Evolutionary conservation across 306 rosid species (phyloP), one percentile per base, ranked within the genome.

Genomic region (Quercus glauca): DNA sequence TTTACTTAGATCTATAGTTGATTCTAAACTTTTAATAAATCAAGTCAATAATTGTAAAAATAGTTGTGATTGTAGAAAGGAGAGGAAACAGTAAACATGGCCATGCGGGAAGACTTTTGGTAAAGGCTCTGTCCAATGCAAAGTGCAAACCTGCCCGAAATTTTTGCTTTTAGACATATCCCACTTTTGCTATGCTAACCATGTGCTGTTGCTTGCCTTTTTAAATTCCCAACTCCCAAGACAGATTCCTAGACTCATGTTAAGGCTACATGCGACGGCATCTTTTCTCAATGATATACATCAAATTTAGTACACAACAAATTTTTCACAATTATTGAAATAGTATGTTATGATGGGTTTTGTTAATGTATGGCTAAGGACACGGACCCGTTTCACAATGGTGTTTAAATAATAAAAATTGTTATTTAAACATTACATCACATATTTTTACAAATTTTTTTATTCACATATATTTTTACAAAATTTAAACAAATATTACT

Each of bases 381-480:
- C 8, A 33, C 2, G 1, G 6, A 1, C 1, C 1, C 0, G 37
- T 5, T 33, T 5, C 2, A 6, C 5, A 33, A 33, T 7, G 1
- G 37, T 1, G 1, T 4, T 0, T 29, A 29, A 33, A 33, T 5
- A 5, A 33, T 5, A 1, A 31, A 31, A 31, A 31, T 31, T 31
- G 1, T 31, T 33, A 5, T 33, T 5, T 33, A 33, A 33, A 33
- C 0, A 5, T 0, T 1, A 6, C 0, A 35, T 6, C 0, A 35
- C 0, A 0, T 35, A 35, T 35, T 35, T 35, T 35, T 1, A 35
- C 0, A 6, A 0, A 1, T 0, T 6, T 5, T 33, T 35, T 35
- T 0, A 35, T 0, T 35, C 0, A 35, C 0, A 6, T 0, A 0
- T 35, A 6, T 6, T 35, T 35, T 0, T 35, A 35, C 0, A 35